phyloP scores from a whole-genome alignment of 2,329 filamentous ascomycete species.

The Monosporascus sp. region DNA sequence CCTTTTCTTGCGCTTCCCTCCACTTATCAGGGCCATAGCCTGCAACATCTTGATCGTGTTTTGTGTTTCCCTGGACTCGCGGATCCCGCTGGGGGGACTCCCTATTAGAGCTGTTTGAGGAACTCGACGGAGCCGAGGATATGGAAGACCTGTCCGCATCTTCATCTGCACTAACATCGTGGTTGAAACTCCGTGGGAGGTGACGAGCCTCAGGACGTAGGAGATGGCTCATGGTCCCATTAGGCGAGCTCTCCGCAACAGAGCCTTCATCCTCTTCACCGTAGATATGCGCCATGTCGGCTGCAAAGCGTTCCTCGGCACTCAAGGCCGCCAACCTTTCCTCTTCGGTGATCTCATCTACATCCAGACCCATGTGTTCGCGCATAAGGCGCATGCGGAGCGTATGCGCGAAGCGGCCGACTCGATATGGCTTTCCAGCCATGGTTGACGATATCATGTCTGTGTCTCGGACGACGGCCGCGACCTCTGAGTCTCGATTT shows the following conservation, averaged over 20 bases:
- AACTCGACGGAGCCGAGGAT: conserved; percentile 8
- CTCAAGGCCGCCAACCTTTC: conserved; percentile 65
- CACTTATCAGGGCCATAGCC: conserved; percentile 75
- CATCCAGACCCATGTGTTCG: conserved; percentile 92
- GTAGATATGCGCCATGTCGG: conserved; percentile 60
- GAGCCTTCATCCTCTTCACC: conserved; percentile 36
- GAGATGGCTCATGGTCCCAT: conserved; percentile 9
- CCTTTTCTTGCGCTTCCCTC: conserved; percentile 57
- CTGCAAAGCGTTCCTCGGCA: conserved; percentile 47
- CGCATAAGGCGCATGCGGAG: conserved; percentile 91
- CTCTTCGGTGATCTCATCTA: conserved; percentile 83
- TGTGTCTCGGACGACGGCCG: conserved; percentile 83
- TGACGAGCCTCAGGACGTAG: conserved; percentile 10
- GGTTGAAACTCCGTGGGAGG: conserved; percentile 22
- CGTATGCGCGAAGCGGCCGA: conserved; percentile 88
- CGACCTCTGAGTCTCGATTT: conserved; percentile 84
- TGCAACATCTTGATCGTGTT: conserved; percentile 69
- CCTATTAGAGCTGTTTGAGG: conserved; percentile 29
- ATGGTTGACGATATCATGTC: conserved; percentile 91
- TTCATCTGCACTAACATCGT: conserved; percentile 18
- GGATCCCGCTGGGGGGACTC: conserved; percentile 36
- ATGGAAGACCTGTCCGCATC: conserved; percentile 9
- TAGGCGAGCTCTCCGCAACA: conserved; percentile 13
- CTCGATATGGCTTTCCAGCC: conserved; percentile 82
- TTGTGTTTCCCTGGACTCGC: conserved; percentile 53